Conservation (phyloP, 306 rosid species). For the Pyrus pyrifolia region DNA sequence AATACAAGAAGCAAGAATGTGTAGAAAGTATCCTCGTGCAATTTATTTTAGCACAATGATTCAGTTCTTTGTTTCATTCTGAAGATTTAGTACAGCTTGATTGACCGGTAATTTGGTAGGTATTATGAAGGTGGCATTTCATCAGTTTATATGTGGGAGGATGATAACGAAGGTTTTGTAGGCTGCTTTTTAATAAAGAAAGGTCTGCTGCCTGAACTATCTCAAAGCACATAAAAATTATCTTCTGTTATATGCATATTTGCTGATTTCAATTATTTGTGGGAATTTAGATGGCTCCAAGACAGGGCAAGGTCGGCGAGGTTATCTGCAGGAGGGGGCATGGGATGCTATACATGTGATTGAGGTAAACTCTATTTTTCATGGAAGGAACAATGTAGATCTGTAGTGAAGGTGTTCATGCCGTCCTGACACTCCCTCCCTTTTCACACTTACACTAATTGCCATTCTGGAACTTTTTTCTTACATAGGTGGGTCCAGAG, state of each 20-base stretch:
- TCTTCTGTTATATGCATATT: conserved; percentile 2
- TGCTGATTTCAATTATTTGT: conserved; percentile 14
- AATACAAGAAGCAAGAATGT: neutral
- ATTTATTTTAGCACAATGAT: neutral
- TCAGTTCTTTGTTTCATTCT: neutral
- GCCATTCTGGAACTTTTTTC: conserved; percentile 1
- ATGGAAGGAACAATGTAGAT: conserved; percentile 1
- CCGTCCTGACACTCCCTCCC: neutral
- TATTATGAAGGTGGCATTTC: conserved; percentile 99
- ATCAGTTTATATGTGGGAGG: conserved; percentile 99
- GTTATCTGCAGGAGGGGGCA: conserved; percentile 90
- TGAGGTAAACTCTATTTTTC: conserved; percentile 47
- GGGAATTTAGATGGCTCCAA: conserved; percentile 80
- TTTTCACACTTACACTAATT: neutral
- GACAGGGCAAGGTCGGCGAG: conserved; percentile 92
- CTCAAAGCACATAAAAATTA: conserved; percentile 1
- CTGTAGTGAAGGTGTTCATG: neutral
- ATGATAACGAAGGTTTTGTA: conserved; percentile 78
- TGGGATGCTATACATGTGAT: conserved; percentile 99
- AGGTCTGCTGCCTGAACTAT: conserved; percentile 40
- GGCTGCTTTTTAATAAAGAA: conserved; percentile 89
- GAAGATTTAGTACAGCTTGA: conserved; percentile 29
- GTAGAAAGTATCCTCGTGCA: conserved; percentile 2
- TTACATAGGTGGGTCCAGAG: conserved; percentile 70
- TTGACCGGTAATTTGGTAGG: conserved; percentile 58